Base-by-base conservation (phyloP, 2,329 filamentous ascomycete species). In the Fusarium subglutinans region DNA sequence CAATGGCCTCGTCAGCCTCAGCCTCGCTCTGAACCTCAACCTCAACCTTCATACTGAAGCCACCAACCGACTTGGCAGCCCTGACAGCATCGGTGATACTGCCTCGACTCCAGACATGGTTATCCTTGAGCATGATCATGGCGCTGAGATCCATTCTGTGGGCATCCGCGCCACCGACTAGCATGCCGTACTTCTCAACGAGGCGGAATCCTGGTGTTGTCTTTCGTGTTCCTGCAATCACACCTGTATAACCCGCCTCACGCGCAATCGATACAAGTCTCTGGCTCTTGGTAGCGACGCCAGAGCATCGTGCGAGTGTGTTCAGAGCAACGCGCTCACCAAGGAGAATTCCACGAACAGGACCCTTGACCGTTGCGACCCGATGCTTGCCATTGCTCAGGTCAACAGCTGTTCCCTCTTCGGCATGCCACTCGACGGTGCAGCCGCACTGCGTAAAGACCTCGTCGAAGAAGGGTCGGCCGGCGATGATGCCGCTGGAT, bases 121-220 rank as follows among this genome's bases (percentile, higher is more conserved):
- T 99, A 84, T 99, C 96, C 86, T 99, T 99, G 74, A 99, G 88
- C 96, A 99, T 99, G 64, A 95, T 95, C 96, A 99, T 98, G 74
- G 92, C 90, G 81, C 91, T 93, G 64, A 99, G 87, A 82, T 99
- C 96, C 84, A 98, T 94, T 38, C 96, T 88, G 83, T 99, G 96
- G 6, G 92, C 90, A 83, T 99, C 96, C 22, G 94, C 95, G 17
- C 96, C 96, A 64, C 96, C 96, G 22, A 97, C 92, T 28, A 98
- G 86, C 92, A 99, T 98, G 76, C 95, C 96, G 83, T 99, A 99
- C 85, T 99, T 99, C 84, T 99, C 96, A 15, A 98, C 95, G 9
- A 98, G 86, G 17, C 96, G 89, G 85, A 98, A 99, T 0, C 96
- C 96, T 0, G 96, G 96, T 0, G 96, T 99, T 1, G 96, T 99